Evolutionary conservation across 2,329 filamentous ascomycete species (phyloP).

Genomic region (Aspergillaceae sp.): DNA sequence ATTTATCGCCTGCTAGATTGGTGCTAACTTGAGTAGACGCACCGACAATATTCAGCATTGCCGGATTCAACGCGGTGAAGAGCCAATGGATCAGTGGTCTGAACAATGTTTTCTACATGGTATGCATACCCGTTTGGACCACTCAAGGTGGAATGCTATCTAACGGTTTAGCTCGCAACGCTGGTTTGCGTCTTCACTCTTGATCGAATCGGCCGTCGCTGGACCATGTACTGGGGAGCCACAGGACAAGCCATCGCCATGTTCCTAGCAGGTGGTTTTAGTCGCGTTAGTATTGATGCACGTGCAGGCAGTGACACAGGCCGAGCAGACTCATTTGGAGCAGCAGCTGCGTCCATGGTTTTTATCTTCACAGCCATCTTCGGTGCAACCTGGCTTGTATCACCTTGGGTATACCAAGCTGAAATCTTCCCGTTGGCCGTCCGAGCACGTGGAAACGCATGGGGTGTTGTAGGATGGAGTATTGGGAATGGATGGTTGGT

Average conservation of each 20-base stretch:
- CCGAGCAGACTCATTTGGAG: slow-evolving; percentile 48
- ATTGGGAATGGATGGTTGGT: slow-evolving; percentile 63
- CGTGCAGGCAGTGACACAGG: slow-evolving; percentile 38
- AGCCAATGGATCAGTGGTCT: slow-evolving; percentile 56
- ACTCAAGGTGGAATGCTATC: background rate
- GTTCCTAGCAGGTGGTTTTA: slow-evolving; percentile 58
- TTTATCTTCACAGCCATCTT: slow-evolving; percentile 61
- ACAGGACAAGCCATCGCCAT: slow-evolving; percentile 57
- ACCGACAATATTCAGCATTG: slow-evolving; percentile 55
- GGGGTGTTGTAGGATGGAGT: slow-evolving; percentile 66
- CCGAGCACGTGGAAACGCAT: slow-evolving; percentile 65
- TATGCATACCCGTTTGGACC: slow-evolving; percentile 10
- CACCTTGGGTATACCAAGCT: slow-evolving; percentile 58
- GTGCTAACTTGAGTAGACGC: slow-evolving; percentile 22
- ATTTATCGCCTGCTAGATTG: background rate
- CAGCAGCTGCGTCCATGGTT: slow-evolving; percentile 61
- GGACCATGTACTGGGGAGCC: slow-evolving; percentile 62
- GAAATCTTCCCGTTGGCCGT: slow-evolving; percentile 67
- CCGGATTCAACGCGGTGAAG: slow-evolving; percentile 54
- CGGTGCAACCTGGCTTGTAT: slow-evolving; percentile 55
- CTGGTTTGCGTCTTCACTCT: slow-evolving; percentile 62
- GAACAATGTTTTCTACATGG: slow-evolving; percentile 50
- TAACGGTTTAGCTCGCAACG: slow-evolving; percentile 47
- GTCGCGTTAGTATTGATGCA: slow-evolving; percentile 45
- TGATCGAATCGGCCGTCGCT: slow-evolving; percentile 59